These are phyloP conservation scores for Pichia occidentalis DNA, from an alignment of 805 yeast species.

Conservation along the genomic window DNA sequence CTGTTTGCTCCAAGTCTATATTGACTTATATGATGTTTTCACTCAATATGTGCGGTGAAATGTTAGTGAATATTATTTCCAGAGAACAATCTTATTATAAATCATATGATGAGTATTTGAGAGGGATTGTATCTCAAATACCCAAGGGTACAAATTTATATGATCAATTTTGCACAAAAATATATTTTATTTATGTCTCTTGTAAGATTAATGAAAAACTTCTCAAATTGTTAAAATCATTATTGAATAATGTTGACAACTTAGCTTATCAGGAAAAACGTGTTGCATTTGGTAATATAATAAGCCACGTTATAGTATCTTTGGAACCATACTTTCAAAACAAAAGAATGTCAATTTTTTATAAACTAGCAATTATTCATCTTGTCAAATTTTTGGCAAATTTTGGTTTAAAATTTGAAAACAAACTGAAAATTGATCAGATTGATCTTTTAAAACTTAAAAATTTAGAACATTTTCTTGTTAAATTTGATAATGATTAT, in stretches of 20 bases:
- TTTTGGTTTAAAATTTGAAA: constrained; percentile 1
- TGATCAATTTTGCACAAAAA: constrained; percentile 2
- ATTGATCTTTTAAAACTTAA: constrained; percentile 2
- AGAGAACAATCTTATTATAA: constrained; percentile 2
- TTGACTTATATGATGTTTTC: constrained; percentile 2
- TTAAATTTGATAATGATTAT: constrained; percentile 1
- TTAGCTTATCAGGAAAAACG: background rate
- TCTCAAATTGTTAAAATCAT: background rate
- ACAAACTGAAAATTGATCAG: background rate
- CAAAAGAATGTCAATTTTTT: background rate
- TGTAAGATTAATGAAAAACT: background rate
- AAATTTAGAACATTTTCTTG: background rate
- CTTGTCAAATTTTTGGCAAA: constrained; percentile 1
- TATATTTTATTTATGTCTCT: constrained; percentile 7
- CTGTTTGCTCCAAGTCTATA: constrained; percentile 2
- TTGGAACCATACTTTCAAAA: background rate
- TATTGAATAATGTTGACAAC: background rate
- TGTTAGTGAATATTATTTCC: background rate
- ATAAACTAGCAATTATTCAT: constrained; percentile 4
- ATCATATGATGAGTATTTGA: constrained; percentile 1
- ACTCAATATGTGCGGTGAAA: background rate
- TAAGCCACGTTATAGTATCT: background rate
- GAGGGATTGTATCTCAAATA: constrained; percentile 1
- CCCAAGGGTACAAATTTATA: background rate
- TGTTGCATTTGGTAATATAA: background rate